Conservation (phyloP, 169 alveolate genomes). For the Plasmodium reichenowi region DNA sequence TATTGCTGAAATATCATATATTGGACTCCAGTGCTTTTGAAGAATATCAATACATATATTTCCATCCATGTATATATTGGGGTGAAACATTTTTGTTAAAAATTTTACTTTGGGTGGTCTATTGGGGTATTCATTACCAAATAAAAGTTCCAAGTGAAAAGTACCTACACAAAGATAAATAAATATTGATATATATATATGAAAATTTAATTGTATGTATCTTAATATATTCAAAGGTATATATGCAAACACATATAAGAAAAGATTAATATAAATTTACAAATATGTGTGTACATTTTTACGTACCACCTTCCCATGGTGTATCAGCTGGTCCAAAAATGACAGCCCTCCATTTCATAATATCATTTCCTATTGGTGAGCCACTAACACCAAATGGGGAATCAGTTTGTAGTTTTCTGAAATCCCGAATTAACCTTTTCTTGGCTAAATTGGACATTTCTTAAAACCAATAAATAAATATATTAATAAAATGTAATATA, state of each 20-base stretch:
- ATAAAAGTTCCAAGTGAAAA: constrained; percentile 91
- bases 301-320: constrained; percentile 98
- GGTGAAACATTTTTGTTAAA: constrained; percentile 91
- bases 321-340: constrained; percentile 98
- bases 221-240: background rate
- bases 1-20: constrained; percentile 96
- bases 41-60: constrained; percentile 95
- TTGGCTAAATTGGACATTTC: constrained; percentile 81
- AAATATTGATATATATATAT: background rate
- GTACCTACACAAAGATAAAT: constrained; percentile 88
- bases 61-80: constrained; percentile 96
- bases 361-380: constrained; percentile 95
- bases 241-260: background rate
- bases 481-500: background rate
- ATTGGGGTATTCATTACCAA: constrained; percentile 93
- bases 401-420: constrained; percentile 93
- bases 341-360: constrained; percentile 97
- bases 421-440: constrained; percentile 93
- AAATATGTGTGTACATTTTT: background rate
- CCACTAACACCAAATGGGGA: constrained; percentile 95
- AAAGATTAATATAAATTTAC: background rate
- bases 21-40: constrained; percentile 98
- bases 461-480: background rate
- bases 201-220: too few relatives aligned
- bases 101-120: constrained; percentile 93